Percentiles rank a stretch among this genome's conserved stretches.
Evolutionary conservation across 371 early-diverging fungal genomes (phyloP).

Genomic region (Mucor mucedo): DNA sequence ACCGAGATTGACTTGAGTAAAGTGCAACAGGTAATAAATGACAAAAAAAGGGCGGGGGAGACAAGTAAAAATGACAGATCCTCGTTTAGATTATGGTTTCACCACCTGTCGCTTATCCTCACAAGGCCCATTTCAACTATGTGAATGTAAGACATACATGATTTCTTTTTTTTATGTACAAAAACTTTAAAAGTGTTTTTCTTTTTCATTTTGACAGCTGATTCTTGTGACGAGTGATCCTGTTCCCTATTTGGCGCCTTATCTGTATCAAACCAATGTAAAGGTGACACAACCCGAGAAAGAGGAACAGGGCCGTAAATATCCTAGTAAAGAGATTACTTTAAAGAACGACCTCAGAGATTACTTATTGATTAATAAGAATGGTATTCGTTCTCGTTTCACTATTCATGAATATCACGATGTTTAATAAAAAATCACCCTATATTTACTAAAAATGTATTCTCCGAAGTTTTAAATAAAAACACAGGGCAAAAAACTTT

Average conservation of each 20-base stretch:
- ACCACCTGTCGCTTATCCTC: constrained; percentile 56
- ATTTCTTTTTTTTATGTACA: neutral
- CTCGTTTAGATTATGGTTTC: constrained; percentile 61
- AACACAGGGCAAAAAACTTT: neutral
- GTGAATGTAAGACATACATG: constrained; percentile 53
- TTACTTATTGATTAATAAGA: constrained; percentile 65
- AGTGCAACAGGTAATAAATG: constrained; percentile 48
- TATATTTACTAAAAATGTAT: neutral
- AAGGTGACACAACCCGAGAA: constrained; percentile 54
- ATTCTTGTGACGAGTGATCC: constrained; percentile 59
- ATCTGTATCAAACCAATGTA: constrained; percentile 58
- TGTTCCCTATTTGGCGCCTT: constrained; percentile 65
- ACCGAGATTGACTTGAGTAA: constrained; percentile 57
- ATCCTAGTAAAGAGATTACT: constrained; percentile 54
- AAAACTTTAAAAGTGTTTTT: neutral
- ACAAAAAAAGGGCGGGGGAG: neutral
- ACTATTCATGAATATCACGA: constrained; percentile 65
- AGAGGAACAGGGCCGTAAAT: constrained; percentile 42
- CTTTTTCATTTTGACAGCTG: constrained; percentile 33
- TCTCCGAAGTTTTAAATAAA: neutral
- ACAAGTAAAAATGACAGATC: neutral
- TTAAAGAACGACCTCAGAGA: constrained; percentile 68
- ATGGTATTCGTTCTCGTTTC: constrained; percentile 61
- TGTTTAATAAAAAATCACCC: constrained; percentile 36
- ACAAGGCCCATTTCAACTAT: constrained; percentile 60